phyloP scores from a whole-genome alignment of 2,329 filamentous ascomycete genomes.

The Stemphylium lycopersici region DNA sequence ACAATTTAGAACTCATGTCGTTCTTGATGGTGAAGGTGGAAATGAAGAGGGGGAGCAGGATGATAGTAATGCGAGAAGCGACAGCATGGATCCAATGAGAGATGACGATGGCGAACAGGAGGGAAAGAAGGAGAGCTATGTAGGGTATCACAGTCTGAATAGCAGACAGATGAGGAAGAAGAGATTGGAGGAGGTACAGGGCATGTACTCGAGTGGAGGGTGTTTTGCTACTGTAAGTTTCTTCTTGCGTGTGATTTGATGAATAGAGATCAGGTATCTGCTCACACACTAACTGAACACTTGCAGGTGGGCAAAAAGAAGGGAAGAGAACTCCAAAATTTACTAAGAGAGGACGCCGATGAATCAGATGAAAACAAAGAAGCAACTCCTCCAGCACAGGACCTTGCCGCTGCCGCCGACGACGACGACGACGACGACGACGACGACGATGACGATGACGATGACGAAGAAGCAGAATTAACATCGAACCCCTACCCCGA shows the following conservation, averaged over 20 bases:
- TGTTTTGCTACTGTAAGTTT: constrained; percentile 10
- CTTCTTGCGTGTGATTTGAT: background rate
- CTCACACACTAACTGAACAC: too few species aligned
- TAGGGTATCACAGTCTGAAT: background rate
- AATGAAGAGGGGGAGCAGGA: background rate
- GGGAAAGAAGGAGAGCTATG: background rate
- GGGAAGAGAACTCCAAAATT: background rate
- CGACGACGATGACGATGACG: too few species aligned
- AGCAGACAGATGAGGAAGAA: background rate
- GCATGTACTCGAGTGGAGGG: constrained; percentile 1
- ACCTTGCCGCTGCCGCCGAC: too few species aligned
- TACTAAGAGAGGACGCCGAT: background rate
- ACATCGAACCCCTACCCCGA: constrained; percentile 4
- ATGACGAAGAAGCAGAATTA: background rate
- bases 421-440: too few species aligned
- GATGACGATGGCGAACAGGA: background rate
- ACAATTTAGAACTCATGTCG: too few species aligned
- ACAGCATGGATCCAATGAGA: constrained; percentile 8
- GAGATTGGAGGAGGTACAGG: background rate
- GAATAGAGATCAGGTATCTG: too few species aligned
- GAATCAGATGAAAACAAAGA: background rate
- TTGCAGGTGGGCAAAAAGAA: background rate
- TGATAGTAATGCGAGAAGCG: background rate
- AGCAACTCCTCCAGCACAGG: background rate
- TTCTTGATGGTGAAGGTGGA: background rate